Conservation (phyloP, 2,329 filamentous ascomycete species). For the Aspergillus bombycis region DNA sequence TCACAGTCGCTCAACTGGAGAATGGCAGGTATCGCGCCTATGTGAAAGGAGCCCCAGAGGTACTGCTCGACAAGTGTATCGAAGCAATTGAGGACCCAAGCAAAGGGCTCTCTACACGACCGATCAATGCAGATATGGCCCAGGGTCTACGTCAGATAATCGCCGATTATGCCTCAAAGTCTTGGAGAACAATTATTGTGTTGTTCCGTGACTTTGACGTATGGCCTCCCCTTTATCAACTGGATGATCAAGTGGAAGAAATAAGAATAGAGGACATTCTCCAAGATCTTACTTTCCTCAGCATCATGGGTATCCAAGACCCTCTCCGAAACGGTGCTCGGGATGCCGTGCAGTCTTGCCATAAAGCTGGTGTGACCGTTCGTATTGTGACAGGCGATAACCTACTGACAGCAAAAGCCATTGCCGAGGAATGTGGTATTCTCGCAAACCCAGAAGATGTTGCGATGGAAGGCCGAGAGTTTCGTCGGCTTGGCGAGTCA, state of each 20-base stretch:
- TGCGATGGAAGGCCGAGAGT: slow-evolving; percentile 64
- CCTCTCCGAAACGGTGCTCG: slow-evolving; percentile 64
- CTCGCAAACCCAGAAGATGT: slow-evolving; percentile 49
- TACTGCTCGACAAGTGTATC: slow-evolving; percentile 33
- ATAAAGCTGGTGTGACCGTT: slow-evolving; percentile 64
- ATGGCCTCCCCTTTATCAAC: slow-evolving; percentile 55
- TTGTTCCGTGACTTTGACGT: slow-evolving; percentile 69
- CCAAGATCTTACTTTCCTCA: slow-evolving; percentile 64
- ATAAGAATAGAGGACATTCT: slow-evolving; percentile 1
- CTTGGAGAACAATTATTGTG: slow-evolving; percentile 69
- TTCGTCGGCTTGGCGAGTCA: slow-evolving; percentile 56
- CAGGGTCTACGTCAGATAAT: slow-evolving; percentile 16
- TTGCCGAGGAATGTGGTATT: slow-evolving; percentile 69
- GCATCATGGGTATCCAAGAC: slow-evolving; percentile 67
- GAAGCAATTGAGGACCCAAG: slow-evolving; percentile 20
- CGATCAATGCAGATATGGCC: not conserved
- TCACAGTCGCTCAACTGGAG: slow-evolving; percentile 31
- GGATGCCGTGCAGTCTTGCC: slow-evolving; percentile 63
- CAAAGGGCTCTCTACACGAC: slow-evolving; percentile 7
- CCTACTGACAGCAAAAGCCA: slow-evolving; percentile 66
- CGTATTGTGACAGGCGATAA: slow-evolving; percentile 72
- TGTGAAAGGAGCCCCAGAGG: slow-evolving; percentile 42
- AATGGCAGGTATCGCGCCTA: slow-evolving; percentile 32
- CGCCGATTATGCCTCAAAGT: slow-evolving; percentile 45
- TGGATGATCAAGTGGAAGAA: not conserved